Percentiles rank a stretch among this genome's conserved stretches.
phyloP scores from a whole-genome alignment of 2,329 filamentous ascomycete genomes.

The Botryotinia globosa region DNA sequence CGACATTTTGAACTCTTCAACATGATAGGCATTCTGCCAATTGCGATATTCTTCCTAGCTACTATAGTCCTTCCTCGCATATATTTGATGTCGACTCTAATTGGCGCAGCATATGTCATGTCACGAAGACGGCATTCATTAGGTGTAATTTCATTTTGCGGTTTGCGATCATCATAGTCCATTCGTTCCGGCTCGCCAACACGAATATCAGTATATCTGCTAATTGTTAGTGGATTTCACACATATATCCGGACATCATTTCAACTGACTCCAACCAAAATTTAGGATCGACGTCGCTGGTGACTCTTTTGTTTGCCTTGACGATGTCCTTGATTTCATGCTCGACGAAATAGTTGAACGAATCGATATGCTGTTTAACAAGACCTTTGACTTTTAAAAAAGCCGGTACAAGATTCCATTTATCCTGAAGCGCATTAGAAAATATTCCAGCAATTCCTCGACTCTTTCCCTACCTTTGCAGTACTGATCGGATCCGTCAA shows the following conservation, averaged over 20 bases:
- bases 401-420: slow-evolving; percentile 95
- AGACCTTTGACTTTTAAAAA: slow-evolving; percentile 95
- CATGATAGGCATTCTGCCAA: slow-evolving; percentile 95
- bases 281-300: slow-evolving; percentile 86
- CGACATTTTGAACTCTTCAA: slow-evolving; percentile 92
- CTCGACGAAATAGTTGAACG: slow-evolving; percentile 97
- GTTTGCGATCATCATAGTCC: slow-evolving; percentile 69
- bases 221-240: not conserved
- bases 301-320: slow-evolving; percentile 81
- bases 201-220: slow-evolving; percentile 78
- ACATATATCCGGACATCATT: not conserved
- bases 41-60: slow-evolving; percentile 70
- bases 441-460: not conserved
- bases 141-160: slow-evolving; percentile 75
- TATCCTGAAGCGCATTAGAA: slow-evolving; percentile 64
- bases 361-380: slow-evolving; percentile 86
- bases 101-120: slow-evolving; percentile 96
- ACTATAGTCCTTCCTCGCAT: slow-evolving; percentile 76
- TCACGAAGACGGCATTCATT: slow-evolving; percentile 96
- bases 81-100: slow-evolving; percentile 89
- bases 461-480: slow-evolving; percentile 42
- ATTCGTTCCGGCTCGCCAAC: slow-evolving; percentile 77
- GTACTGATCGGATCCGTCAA: slow-evolving; percentile 69
- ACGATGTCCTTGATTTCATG: slow-evolving; percentile 97
- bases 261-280: slow-evolving; percentile 74